Base-by-base conservation (phyloP, 2,329 filamentous ascomycete genomes). In the Dactylellina cionopaga region DNA sequence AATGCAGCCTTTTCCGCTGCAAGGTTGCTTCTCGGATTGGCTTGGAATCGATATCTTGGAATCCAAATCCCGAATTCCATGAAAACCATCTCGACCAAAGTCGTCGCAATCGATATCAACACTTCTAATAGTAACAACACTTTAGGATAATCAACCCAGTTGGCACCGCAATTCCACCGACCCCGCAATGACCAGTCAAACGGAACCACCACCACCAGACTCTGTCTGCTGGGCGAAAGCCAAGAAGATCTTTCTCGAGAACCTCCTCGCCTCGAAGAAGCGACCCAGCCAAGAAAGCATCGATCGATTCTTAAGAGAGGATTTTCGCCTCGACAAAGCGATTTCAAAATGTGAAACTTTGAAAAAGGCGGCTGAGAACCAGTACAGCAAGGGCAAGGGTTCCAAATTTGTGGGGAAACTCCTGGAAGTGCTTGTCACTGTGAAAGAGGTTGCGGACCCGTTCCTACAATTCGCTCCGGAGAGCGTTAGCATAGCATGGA, bases 401-500 rank as follows among this genome's bases (percentile, higher is more conserved):
- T 65, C 68, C 22, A 35, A 46, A 35, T 63, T 72, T 17, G 68
- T 72, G 13, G 68, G 68, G 5, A 72, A 72, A 47, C 47, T 72
- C 9, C 39, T 72, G 15, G 59, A 72, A 22, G 59, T 72, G 2
- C 29, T 72, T 27, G 52, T 64, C 9, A 60, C 49, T 10, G 68
- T 72, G 6, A 72, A 72, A 17, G 59, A 72, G 24, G 39, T 72
- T 6, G 68, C 59, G 3, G 68, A 72, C 19, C 68, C 68, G 5
- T 72, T 72, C 22, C 43, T 72, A 49, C 29, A 63, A 63, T 72
- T 64, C 19, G 68, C 68, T 44, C 68, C 68, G 31, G 68, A 72
- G 46, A 72, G 68, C 29, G 68, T 72, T 15, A 65, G 59, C 17
- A 72, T 72, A 11, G 68, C 68, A 24, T 72, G 68, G 68, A 72